Percentiles rank a stretch among this genome's conserved stretches.
phyloP scores from a whole-genome alignment of 2,329 filamentous ascomycete genomes.

The Pseudocercospora vitis region DNA sequence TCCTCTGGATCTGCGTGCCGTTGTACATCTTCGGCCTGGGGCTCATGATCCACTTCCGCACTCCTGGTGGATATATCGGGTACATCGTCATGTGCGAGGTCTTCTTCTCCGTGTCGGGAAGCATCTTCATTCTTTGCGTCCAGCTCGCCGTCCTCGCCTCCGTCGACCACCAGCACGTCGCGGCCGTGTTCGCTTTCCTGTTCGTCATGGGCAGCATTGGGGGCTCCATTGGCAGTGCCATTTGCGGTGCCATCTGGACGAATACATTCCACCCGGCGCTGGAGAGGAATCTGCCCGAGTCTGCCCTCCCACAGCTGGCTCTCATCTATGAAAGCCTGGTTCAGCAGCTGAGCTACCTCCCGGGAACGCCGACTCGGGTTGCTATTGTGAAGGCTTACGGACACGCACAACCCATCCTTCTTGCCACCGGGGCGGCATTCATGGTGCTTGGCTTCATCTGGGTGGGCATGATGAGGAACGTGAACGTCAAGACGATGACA shows the following conservation, averaged over 20 bases:
- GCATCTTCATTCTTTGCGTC: slow-evolving; percentile 33
- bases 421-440: slow-evolving; percentile 40
- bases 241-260: slow-evolving; percentile 42
- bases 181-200: slow-evolving; percentile 41
- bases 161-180: slow-evolving; percentile 37
- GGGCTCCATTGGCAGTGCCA: slow-evolving; percentile 37
- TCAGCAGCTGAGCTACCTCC: slow-evolving; percentile 43
- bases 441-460: slow-evolving; percentile 34
- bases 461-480: slow-evolving; percentile 37
- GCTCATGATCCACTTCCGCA: slow-evolving; percentile 42
- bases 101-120: slow-evolving; percentile 42
- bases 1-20: slow-evolving; percentile 33
- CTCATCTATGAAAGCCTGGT: slow-evolving; percentile 42
- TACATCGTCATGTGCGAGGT: slow-evolving; percentile 45
- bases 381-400: slow-evolving; percentile 52
- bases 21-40: slow-evolving; percentile 31
- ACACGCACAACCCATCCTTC: slow-evolving; percentile 47
- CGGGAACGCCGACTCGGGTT: slow-evolving; percentile 44
- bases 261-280: slow-evolving; percentile 26
- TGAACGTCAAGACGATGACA: slow-evolving; percentile 38
- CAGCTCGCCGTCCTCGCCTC: slow-evolving; percentile 41
- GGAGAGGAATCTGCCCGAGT: slow-evolving; percentile 47
- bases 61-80: slow-evolving; percentile 35
- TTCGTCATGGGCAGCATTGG: slow-evolving; percentile 38
- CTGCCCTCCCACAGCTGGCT: slow-evolving; percentile 34